Percentiles rank a stretch among this genome's conserved stretches.
Evolutionary conservation across 1,139 yeast genomes (phyloP).

Genomic region (Waltiozyma sp.): DNA sequence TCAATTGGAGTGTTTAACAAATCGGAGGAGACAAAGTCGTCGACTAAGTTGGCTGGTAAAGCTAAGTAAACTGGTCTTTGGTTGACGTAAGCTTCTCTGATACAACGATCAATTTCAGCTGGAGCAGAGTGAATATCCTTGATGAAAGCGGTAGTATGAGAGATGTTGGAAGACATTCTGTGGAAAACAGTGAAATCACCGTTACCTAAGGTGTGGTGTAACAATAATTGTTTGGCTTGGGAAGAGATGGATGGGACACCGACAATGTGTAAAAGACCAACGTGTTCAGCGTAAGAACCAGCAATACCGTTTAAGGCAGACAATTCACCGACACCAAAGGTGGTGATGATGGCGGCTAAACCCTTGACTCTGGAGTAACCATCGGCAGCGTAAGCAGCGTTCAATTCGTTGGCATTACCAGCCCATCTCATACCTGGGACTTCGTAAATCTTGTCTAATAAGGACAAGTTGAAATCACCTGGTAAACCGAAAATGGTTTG

Average conservation of each 20-base stretch:
- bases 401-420: constrained; percentile 53
- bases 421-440: constrained; percentile 48
- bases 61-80: constrained; percentile 83
- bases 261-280: constrained; percentile 28
- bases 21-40: constrained; percentile 44
- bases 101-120: constrained; percentile 58
- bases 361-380: constrained; percentile 54
- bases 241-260: constrained; percentile 51
- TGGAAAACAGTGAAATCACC: constrained; percentile 76
- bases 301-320: constrained; percentile 20
- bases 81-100: constrained; percentile 56
- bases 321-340: constrained; percentile 24
- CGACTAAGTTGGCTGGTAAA: constrained; percentile 73
- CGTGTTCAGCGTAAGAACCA: constrained; percentile 27
- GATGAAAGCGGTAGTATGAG: constrained; percentile 54
- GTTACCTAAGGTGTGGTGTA: constrained; percentile 69
- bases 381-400: constrained; percentile 70
- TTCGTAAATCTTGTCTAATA: constrained; percentile 54
- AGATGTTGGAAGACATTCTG: constrained; percentile 61
- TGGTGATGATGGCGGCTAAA: constrained; percentile 28
- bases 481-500: constrained; percentile 71
- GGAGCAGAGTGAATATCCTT: constrained; percentile 57
- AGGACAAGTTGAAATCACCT: constrained; percentile 63
- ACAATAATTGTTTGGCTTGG: constrained; percentile 47
- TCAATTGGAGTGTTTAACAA: constrained; percentile 56